A percentile compares a stretch with the other conserved stretches of the same genome.
phyloP scores from a whole-genome alignment of 208 protist genomes.

The Kentomonas sorsogonicus region DNA sequence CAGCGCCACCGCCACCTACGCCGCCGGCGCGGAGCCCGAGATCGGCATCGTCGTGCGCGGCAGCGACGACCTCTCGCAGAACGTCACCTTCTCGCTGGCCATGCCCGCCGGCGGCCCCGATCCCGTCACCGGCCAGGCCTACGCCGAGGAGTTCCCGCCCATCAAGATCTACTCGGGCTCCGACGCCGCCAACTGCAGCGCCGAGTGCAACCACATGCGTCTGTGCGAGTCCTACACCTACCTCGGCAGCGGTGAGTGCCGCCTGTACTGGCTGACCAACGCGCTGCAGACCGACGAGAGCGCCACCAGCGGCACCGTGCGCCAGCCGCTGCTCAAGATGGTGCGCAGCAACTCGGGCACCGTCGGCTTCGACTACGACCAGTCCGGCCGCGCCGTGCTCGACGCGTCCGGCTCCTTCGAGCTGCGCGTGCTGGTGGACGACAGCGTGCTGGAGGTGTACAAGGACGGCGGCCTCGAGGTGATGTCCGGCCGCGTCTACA shows the following conservation, averaged over 20 bases:
- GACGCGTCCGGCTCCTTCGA: constrained; percentile 15
- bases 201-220: constrained; percentile 26
- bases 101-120: constrained; percentile 24
- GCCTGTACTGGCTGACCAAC: constrained; percentile 32
- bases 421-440: constrained; percentile 15
- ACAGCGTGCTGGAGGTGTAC: constrained; percentile 21
- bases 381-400: constrained; percentile 30
- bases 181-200: constrained; percentile 19
- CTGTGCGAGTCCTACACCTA: constrained; percentile 37
- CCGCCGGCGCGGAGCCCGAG: constrained; percentile 21
- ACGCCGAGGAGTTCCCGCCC: constrained; percentile 14
- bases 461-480: constrained; percentile 23
- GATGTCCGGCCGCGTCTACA: constrained; percentile 13
- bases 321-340: constrained; percentile 26
- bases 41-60: constrained; percentile 26
- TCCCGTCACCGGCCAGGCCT: constrained; percentile 11
- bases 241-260: constrained; percentile 11
- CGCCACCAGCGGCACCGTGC: constrained; percentile 25
- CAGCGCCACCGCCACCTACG: constrained; percentile 16
- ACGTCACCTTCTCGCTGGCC: constrained; percentile 26
- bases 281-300: constrained; percentile 1
- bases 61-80: constrained; percentile 14
- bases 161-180: constrained; percentile 23
- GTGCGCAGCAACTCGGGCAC: constrained; percentile 26
- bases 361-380: constrained; percentile 17